Percentiles rank a stretch among this genome's conserved stretches.
phyloP scores from a whole-genome alignment of 768 basidiomycete species.

The Amanita jacksonii region DNA sequence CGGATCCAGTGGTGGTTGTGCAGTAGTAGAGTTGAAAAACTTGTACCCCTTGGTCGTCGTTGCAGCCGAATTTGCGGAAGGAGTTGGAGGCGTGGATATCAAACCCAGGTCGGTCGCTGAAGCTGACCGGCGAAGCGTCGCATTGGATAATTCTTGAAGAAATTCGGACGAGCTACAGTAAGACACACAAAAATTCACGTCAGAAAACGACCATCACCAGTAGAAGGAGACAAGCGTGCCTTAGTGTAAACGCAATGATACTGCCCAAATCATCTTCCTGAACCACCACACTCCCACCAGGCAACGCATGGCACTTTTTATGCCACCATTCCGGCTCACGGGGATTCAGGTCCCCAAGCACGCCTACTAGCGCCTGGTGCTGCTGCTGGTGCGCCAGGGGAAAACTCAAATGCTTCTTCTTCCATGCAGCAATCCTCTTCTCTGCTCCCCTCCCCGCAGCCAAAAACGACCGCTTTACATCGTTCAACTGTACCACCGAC shows the following conservation, averaged over 20 bases:
- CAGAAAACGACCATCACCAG: too few species aligned
- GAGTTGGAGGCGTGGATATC: conserved; percentile 15
- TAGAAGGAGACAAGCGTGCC: conserved; percentile 30
- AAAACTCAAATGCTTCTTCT: conserved; percentile 50
- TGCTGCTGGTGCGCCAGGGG: conserved; percentile 8
- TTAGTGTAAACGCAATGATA: conserved; percentile 68
- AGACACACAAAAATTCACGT: background rate
- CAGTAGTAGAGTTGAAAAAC: conserved; percentile 30
- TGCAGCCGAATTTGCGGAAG: conserved; percentile 15
- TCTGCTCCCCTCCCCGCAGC: conserved; percentile 42
- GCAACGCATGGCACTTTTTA: conserved; percentile 48
- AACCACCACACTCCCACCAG: conserved; percentile 58
- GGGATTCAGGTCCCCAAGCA: conserved; percentile 20
- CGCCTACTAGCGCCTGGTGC: too few species aligned
- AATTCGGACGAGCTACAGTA: conserved; percentile 50
- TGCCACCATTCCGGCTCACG: conserved; percentile 63
- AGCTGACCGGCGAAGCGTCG: conserved; percentile 22
- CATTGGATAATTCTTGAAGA: conserved; percentile 33
- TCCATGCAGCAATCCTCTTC: conserved; percentile 51
- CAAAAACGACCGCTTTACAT: conserved; percentile 50
- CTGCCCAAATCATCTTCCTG: conserved; percentile 70
- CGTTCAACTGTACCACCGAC: conserved; percentile 40
- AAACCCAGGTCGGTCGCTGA: conserved; percentile 9
- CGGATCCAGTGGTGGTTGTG: conserved; percentile 39
- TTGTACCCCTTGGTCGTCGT: conserved; percentile 37